Base-by-base conservation (phyloP, 495 filamentous ascomycete genomes). In the Aspergillus cristatus region DNA sequence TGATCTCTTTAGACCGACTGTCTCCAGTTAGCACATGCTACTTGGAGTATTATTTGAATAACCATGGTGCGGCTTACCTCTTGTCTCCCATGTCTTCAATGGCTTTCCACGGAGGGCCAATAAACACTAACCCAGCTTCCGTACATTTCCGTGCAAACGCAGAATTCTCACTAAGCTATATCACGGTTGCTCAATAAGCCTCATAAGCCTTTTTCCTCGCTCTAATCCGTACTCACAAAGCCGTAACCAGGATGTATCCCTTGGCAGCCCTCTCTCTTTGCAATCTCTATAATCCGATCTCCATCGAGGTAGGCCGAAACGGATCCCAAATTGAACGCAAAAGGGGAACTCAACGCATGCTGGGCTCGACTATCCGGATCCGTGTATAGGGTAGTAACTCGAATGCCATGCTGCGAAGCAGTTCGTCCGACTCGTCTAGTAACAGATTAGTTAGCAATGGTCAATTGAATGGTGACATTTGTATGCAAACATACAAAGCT, bases 71-170 rank as follows among this genome's bases (percentile, higher is more conserved):
- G 13, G 25, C 51, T 24, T 74, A 79, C 62, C 83, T 87, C 67
- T 99, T 99, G 55, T 95, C 86, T 28, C 91, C 91, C 91, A 99
- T 97, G 25, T 89, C 84, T 46, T 90, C 85, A 61, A 99, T 99
- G 6, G 93, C 93, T 42, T 80, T 72, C 60, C 82, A 84, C 20
- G 91, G 88, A 10, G 91, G 91, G 0, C 91, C 91, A 51, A 97
- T 94, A 52, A 99, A 99, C 26, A 87, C 78, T 32, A 99, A 65
- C 2, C 93, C 93, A 20, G 88, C 88, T 46, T 95, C 84, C 46
- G 79, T 82, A 53, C 89, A 95, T 63, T 85, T 81, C 43, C 76
- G 72, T 10, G 93, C 93, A 62, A 99, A 99, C 6, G 64, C 73
- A 2, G 90, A 80, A 56, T 99, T 99, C 65, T 99, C 91, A 48